Conservation (phyloP, 805 yeast species). For the Yarrowia yakushimensis region DNA sequence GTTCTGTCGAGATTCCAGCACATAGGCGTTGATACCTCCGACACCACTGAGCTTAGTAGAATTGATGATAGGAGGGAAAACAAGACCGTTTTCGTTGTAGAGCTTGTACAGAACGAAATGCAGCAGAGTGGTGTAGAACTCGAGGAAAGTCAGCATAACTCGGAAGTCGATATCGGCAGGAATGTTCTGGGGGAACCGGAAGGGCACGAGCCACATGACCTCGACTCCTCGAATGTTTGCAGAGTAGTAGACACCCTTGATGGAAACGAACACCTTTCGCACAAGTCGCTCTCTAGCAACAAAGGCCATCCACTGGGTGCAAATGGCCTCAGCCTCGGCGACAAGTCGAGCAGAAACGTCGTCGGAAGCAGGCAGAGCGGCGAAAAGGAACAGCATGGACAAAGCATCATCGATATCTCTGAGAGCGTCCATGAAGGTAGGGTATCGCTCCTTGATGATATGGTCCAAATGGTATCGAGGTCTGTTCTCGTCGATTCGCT, state of each 20-base stretch:
- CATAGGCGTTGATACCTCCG: constrained; percentile 83
- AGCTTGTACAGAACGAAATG: constrained; percentile 84
- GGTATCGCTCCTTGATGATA: constrained; percentile 91
- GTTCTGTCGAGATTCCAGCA: constrained; percentile 51
- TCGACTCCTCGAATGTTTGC: constrained; percentile 89
- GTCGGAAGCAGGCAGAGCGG: constrained; percentile 92
- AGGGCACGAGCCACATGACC: constrained; percentile 93
- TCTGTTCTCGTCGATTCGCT: constrained; percentile 72
- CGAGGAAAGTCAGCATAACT: constrained; percentile 94
- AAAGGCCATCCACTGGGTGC: constrained; percentile 94
- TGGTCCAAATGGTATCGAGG: constrained; percentile 86
- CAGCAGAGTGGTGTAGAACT: constrained; percentile 86
- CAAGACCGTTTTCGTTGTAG: constrained; percentile 78
- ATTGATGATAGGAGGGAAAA: constrained; percentile 88
- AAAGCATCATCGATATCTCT: constrained; percentile 94
- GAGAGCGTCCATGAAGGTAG: constrained; percentile 85
- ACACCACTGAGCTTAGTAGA: constrained; percentile 69
- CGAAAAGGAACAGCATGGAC: constrained; percentile 89
- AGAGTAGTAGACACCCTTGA: constrained; percentile 95
- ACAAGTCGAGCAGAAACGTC: constrained; percentile 74
- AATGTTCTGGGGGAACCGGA: constrained; percentile 92
- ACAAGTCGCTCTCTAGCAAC: constrained; percentile 79
- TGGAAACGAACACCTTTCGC: constrained; percentile 88
- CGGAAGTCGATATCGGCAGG: constrained; percentile 93
- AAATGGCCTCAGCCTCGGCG: constrained; percentile 78